A percentile compares a stretch with the other conserved stretches of the same genome.
These are phyloP conservation scores for Yamadazyma pseudoaaseri DNA, from an alignment of 1,139 yeast genomes.

Conservation along the genomic window DNA sequence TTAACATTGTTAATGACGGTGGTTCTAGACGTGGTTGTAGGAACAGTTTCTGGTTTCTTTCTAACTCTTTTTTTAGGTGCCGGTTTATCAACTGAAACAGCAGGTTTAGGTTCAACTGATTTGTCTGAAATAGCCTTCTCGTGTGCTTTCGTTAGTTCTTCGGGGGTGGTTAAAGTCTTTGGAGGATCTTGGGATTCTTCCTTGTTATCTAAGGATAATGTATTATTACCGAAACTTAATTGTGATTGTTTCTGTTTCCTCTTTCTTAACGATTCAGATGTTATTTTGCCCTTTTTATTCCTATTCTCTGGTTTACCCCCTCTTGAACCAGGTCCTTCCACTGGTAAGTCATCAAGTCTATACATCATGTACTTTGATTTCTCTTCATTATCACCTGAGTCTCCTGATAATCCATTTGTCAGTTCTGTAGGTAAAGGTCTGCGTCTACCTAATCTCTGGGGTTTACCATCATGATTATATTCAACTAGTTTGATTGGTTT, in stretches of 20 bases:
- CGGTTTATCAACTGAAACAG: neutral
- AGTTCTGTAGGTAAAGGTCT: slow-evolving; percentile 12
- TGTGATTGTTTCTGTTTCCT: slow-evolving; percentile 22
- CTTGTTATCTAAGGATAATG: neutral
- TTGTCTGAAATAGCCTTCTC: neutral
- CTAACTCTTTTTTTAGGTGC: slow-evolving; percentile 1
- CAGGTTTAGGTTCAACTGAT: neutral
- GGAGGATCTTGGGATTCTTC: neutral
- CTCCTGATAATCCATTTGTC: slow-evolving; percentile 21
- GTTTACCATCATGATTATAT: slow-evolving; percentile 31
- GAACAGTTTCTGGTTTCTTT: slow-evolving; percentile 4
- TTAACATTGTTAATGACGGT: slow-evolving; percentile 29
- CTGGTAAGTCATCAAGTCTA: slow-evolving; percentile 36
- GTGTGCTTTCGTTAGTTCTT: neutral
- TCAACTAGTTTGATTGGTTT: slow-evolving; percentile 24
- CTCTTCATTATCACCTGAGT: slow-evolving; percentile 29
- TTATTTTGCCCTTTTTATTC: slow-evolving; percentile 29
- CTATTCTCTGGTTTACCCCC: slow-evolving; percentile 33
- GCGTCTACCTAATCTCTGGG: slow-evolving; percentile 38
- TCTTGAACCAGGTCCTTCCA: slow-evolving; percentile 46
- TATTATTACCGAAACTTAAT: slow-evolving; percentile 11
- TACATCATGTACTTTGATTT: slow-evolving; percentile 36
- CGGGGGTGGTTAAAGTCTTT: neutral
- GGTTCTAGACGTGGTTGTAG: slow-evolving; percentile 22
- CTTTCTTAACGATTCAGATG: slow-evolving; percentile 21